Base-by-base conservation (phyloP, 257 asterid genomes). In the Rubia yunnanensis region DNA sequence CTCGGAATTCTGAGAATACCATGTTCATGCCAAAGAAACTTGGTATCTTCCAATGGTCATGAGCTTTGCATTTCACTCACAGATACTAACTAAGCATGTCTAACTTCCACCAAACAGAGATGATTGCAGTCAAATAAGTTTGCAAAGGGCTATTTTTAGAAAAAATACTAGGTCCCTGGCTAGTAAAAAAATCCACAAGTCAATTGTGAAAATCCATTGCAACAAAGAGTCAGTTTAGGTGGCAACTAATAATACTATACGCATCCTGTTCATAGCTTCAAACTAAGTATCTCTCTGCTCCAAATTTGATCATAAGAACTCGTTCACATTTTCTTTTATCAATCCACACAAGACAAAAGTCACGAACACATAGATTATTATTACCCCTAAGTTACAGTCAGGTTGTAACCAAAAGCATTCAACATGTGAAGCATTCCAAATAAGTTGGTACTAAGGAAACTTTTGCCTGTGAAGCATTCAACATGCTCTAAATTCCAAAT, bases 1-100 rank as follows among this genome's bases (percentile, higher is more conserved):
- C 31, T 60, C 55, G 10, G 26, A 26, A 0, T 50, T 61, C 44
- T 61, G 26, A 34, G 22, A 22, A 53, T 14, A 23, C 5, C 23
- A 53, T 34, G 57, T 32, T 34, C 52, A 34, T 34, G 52, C 34
- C 27, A 65, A 22, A 31, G 60, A 52, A 10, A 50, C 20, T 60
- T 13, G 32, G 26, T 23, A 65, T 65, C 69, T 65, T 28, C 32
- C 35, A 69, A 23, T 24, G 38, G 31, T 32, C 67, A 31, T 48
- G 61, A 17, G 5, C 66, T 59, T 65, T 48, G 34, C 18, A 58
- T 50, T 68, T 60, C 50, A 69, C 54, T 62, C 68, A 38, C n/a
- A n/a, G n/a, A n/a, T n/a, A 26, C 41, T 17, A 5, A 26, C n/a
- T 41, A 52, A 27, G 52, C 48, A 70, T 62, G 69, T 24, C 69